A percentile compares a stretch with the other conserved stretches of the same genome.
phyloP scores from a whole-genome alignment of 2,329 filamentous ascomycete genomes.

The Epichloe scottii region DNA sequence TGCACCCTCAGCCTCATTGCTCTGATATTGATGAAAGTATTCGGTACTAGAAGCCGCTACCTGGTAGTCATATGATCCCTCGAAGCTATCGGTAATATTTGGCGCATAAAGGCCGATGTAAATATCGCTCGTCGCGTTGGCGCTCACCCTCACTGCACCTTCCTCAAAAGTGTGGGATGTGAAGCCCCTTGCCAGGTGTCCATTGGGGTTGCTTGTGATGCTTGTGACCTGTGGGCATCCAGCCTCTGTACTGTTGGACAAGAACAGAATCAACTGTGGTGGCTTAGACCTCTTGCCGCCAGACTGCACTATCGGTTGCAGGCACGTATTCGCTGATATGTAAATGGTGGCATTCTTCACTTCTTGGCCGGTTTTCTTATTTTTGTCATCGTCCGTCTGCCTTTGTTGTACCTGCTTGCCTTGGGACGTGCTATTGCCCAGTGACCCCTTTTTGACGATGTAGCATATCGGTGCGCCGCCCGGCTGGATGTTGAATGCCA shows the following conservation, averaged over 20 bases:
- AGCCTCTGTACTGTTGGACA: slow-evolving; percentile 42
- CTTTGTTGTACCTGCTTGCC: slow-evolving; percentile 1
- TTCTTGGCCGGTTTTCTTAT: not conserved
- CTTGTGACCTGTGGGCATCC: slow-evolving; percentile 17
- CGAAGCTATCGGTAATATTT: slow-evolving; percentile 44
- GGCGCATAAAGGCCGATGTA: slow-evolving; percentile 69
- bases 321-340: slow-evolving; percentile 76
- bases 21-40: slow-evolving; percentile 55
- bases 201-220: slow-evolving; percentile 11
- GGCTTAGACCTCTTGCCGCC: slow-evolving; percentile 22
- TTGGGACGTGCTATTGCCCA: slow-evolving; percentile 11
- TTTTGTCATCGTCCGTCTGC: not conserved
- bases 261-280: slow-evolving; percentile 65
- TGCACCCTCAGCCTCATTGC: slow-evolving; percentile 23
- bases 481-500: slow-evolving; percentile 44
- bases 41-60: slow-evolving; percentile 71
- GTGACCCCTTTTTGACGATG: slow-evolving; percentile 18
- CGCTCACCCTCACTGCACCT: slow-evolving; percentile 55
- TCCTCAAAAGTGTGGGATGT: slow-evolving; percentile 36
- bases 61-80: slow-evolving; percentile 64
- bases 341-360: slow-evolving; percentile 43
- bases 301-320: slow-evolving; percentile 43
- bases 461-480: slow-evolving; percentile 42
- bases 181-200: slow-evolving; percentile 18
- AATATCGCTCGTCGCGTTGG: slow-evolving; percentile 52